Percentiles rank a stretch among this genome's conserved stretches.
phyloP scores from a whole-genome alignment of 495 filamentous ascomycete genomes.

The Cetradonia linearis region DNA sequence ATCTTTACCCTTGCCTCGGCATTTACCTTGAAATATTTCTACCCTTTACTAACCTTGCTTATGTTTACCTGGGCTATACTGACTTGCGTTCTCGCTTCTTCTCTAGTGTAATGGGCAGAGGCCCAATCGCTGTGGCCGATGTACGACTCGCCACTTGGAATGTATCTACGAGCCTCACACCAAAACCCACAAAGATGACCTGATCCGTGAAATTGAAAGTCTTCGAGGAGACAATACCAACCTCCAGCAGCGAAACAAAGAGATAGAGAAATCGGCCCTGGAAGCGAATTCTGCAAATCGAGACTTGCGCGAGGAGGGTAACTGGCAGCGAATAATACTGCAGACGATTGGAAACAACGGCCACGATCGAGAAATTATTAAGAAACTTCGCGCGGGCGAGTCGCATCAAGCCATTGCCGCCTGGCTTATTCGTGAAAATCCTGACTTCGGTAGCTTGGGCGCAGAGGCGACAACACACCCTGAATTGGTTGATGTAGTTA shows the following conservation, averaged over 20 bases:
- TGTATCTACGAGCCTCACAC: constrained; percentile 25
- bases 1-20: not conserved
- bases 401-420: constrained; percentile 30
- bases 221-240: constrained; percentile 18
- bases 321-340: constrained; percentile 29
- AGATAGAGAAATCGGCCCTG: constrained; percentile 9
- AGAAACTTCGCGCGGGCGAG: constrained; percentile 28
- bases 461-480: constrained; percentile 11
- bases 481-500: constrained; percentile 20
- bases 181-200: constrained; percentile 24
- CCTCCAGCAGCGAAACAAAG: constrained; percentile 18
- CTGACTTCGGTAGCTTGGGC: constrained; percentile 19
- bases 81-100: constrained; percentile 10
- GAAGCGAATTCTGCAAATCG: constrained; percentile 7
- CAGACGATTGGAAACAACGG: constrained; percentile 29
- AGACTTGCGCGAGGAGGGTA: constrained; percentile 21
- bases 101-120: constrained; percentile 22
- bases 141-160: constrained; percentile 16
- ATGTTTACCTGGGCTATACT: not conserved
- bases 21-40: not conserved
- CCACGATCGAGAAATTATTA: constrained; percentile 30
- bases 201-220: constrained; percentile 21
- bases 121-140: constrained; percentile 19
- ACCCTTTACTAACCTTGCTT: not conserved
- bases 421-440: constrained; percentile 27